Evolutionary conservation across 2,329 filamentous ascomycete species (phyloP).

Genomic region (Meredithiella fracta): DNA sequence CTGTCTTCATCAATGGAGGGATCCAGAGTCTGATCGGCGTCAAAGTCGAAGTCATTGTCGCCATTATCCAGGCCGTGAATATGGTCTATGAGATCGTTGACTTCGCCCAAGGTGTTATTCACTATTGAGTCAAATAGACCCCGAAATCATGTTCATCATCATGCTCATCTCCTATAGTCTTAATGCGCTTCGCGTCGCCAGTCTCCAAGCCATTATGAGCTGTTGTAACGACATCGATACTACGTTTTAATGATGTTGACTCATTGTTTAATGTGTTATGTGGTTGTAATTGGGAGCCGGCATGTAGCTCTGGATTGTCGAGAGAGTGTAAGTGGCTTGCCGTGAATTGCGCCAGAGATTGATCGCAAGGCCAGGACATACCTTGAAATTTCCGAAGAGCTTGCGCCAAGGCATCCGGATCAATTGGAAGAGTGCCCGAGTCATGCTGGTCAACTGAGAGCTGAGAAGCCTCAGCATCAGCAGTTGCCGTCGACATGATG

Average conservation of each 20-base stretch:
- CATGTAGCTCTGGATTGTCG: neutral
- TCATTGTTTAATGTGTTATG: neutral
- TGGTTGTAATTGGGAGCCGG: neutral
- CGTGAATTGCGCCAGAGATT: conserved; percentile 1
- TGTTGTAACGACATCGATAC: neutral
- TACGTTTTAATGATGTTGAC: conserved; percentile 10
- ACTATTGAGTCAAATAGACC: conserved; percentile 19
- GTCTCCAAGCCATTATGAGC: neutral
- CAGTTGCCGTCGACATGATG: conserved; percentile 10
- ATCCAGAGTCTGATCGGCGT: conserved; percentile 22
- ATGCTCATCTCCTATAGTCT: conserved; percentile 3
- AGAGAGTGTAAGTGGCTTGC: neutral
- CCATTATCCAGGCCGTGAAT: conserved; percentile 17
- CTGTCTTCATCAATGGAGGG: conserved; percentile 19
- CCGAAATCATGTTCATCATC: conserved; percentile 5
- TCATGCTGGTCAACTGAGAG: conserved; percentile 5
- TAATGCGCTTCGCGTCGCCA: conserved; percentile 14
- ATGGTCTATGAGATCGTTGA: conserved; percentile 23
- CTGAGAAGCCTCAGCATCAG: conserved; percentile 10
- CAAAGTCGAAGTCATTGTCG: conserved; percentile 17
- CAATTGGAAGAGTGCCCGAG: conserved; percentile 8
- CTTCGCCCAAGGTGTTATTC: conserved; percentile 26
- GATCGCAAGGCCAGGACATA: conserved; percentile 1
- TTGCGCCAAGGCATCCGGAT: conserved; percentile 14
- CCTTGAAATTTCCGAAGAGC: conserved; percentile 12